Conservation (phyloP, 1,284 basidiomycete genomes). For the Lignosus rhinocerotis region DNA sequence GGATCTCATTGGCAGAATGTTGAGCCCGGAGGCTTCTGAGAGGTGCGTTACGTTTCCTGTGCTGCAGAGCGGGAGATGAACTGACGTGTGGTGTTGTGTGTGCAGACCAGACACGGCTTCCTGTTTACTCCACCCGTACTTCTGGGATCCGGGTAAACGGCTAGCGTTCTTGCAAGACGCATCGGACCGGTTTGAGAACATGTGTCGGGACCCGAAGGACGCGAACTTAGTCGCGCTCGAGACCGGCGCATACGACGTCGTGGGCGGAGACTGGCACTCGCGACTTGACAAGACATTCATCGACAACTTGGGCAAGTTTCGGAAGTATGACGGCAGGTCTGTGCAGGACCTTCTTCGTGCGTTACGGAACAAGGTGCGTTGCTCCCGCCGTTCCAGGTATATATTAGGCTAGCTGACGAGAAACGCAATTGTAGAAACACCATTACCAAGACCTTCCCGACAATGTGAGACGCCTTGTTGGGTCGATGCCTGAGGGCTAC, state of each 20-base stretch:
- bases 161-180: constrained; percentile 95
- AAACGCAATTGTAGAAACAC: constrained; percentile 75
- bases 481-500: constrained; percentile 91
- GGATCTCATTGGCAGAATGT: constrained; percentile 76
- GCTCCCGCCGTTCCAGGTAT: background rate
- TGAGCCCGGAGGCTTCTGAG: constrained; percentile 70
- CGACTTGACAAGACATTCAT: constrained; percentile 88
- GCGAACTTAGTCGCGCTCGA: constrained; percentile 79
- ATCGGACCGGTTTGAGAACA: constrained; percentile 97
- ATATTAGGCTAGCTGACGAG: background rate
- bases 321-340: constrained; percentile 90
- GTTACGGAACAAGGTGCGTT: constrained; percentile 88
- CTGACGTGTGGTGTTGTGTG: background rate
- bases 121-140: constrained; percentile 92
- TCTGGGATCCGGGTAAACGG: constrained; percentile 89
- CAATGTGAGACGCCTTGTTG: constrained; percentile 84
- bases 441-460: constrained; percentile 97
- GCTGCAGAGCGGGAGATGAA: background rate
- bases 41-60: constrained; percentile 49
- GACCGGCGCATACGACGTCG: constrained; percentile 61
- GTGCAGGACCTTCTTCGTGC: constrained; percentile 93
- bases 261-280: constrained; percentile 88
- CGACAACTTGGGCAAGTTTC: constrained; percentile 94
- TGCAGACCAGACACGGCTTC: constrained; percentile 83
- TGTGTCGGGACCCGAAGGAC: constrained; percentile 90